These are phyloP conservation scores for Paspalum notatum DNA, from an alignment of 176 grass and related monocot species.

Conservation along the genomic window DNA sequence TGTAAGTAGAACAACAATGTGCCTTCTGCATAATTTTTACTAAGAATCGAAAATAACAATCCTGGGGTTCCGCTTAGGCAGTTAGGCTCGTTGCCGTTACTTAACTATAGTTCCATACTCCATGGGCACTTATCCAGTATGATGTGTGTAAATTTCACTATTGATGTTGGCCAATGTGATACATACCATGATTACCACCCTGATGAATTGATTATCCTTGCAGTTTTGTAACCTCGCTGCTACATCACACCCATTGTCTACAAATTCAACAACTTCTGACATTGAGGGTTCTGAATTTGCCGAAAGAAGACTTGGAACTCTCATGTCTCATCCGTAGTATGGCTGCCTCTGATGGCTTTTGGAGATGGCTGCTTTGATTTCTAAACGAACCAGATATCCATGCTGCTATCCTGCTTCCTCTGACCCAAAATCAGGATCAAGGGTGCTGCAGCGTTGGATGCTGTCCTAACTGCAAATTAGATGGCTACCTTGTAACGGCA, in stretches of 20 bases:
- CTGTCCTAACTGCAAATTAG: neutral
- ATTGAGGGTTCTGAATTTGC: constrained; percentile 34
- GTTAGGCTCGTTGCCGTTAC: neutral
- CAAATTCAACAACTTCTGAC: constrained; percentile 43
- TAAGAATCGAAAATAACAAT: neutral
- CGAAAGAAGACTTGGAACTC: neutral
- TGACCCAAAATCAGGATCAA: neutral
- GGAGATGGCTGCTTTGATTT: neutral
- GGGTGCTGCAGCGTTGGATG: neutral
- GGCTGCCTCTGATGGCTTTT: neutral
- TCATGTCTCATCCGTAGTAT: no score
- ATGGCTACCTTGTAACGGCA: constrained; percentile 9
- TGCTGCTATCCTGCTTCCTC: neutral
- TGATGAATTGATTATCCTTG: constrained; percentile 6
- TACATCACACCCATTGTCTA: constrained; percentile 33
- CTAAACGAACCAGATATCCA: neutral
- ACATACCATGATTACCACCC: neutral
- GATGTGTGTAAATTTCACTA: neutral
- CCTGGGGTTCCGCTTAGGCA: no score
- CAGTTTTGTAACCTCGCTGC: constrained; percentile 32
- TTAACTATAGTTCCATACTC: neutral
- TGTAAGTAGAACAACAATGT: neutral
- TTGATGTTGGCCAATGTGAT: neutral
- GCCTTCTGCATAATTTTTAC: neutral
- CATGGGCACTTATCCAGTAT: neutral